These are phyloP conservation scores for Rachicladosporium sp. DNA, from an alignment of 2,329 filamentous ascomycete species.

Conservation along the genomic window DNA sequence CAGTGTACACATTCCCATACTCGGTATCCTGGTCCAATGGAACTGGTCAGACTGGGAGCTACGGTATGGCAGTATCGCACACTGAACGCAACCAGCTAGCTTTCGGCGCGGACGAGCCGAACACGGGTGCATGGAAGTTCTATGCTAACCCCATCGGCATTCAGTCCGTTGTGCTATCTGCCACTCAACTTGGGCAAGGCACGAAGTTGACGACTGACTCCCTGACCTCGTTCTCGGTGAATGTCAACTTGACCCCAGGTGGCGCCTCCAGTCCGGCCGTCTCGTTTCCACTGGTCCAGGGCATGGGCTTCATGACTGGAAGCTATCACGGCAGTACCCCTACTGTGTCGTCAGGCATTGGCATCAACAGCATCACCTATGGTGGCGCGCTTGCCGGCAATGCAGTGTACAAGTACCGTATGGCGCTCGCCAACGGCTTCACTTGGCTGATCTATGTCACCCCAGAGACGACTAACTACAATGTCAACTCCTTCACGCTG, in stretches of 20 bases:
- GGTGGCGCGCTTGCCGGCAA: constrained; percentile 42
- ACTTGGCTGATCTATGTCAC: constrained; percentile 72
- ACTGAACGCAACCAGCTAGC: constrained; percentile 53
- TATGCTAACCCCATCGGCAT: constrained; percentile 75
- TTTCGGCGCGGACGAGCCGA: constrained; percentile 16
- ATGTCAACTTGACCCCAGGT: constrained; percentile 53
- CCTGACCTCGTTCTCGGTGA: constrained; percentile 45
- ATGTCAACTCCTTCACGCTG: constrained; percentile 50
- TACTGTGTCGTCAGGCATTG: constrained; percentile 59
- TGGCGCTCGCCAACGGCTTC: constrained; percentile 57
- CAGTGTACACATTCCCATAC: constrained; percentile 59
- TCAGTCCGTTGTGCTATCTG: constrained; percentile 69
- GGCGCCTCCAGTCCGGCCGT: constrained; percentile 44
- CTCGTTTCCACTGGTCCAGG: constrained; percentile 74
- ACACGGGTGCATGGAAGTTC: constrained; percentile 46
- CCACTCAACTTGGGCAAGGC: constrained; percentile 52
- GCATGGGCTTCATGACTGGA: constrained; percentile 76
- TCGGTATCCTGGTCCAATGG: constrained; percentile 33
- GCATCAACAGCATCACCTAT: constrained; percentile 53
- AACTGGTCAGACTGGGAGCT: constrained; percentile 50
- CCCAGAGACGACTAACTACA: constrained; percentile 40
- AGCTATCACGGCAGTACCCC: constrained; percentile 60
- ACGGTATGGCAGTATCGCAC: constrained; percentile 68
- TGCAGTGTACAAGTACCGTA: constrained; percentile 63
- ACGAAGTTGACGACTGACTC: constrained; percentile 46